Evolutionary conservation across 2,329 filamentous ascomycete genomes (phyloP).

Genomic region (Scedosporium minutisporum): DNA sequence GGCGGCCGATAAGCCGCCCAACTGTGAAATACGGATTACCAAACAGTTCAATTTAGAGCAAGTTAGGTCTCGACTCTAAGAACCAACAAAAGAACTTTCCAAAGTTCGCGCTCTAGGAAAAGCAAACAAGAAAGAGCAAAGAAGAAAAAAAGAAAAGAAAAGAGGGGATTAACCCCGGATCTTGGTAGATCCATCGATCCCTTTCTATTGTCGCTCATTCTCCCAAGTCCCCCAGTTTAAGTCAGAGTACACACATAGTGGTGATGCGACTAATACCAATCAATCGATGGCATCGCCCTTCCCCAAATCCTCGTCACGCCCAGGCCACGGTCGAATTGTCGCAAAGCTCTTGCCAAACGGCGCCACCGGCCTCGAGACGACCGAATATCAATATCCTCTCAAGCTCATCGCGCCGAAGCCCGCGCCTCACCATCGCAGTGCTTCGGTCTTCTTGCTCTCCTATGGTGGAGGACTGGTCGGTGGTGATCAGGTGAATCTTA

Average conservation of each 20-base stretch:
- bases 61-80: no score
- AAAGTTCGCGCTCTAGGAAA: no score
- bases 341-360: constrained; percentile 62
- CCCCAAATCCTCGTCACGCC: constrained; percentile 58
- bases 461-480: constrained; percentile 91
- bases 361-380: constrained; percentile 59
- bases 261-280: not conserved
- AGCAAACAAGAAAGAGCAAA: no score
- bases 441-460: constrained; percentile 81
- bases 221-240: no score
- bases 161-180: no score
- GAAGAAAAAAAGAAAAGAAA: no score
- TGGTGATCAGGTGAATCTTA: constrained; percentile 71
- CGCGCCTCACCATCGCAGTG: constrained; percentile 52
- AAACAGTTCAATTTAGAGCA: no score
- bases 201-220: no score
- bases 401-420: constrained; percentile 81
- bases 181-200: no score
- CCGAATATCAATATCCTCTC: constrained; percentile 87
- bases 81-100: no score
- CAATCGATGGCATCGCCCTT: constrained; percentile 58
- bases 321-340: constrained; percentile 71
- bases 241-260: not conserved
- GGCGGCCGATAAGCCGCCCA: no score
- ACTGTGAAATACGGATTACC: no score